A percentile compares a stretch with the other conserved stretches of the same genome.
Conservation (phyloP, 1,284 basidiomycete species). For the Cutaneotrichosporon cavernicola region DNA sequence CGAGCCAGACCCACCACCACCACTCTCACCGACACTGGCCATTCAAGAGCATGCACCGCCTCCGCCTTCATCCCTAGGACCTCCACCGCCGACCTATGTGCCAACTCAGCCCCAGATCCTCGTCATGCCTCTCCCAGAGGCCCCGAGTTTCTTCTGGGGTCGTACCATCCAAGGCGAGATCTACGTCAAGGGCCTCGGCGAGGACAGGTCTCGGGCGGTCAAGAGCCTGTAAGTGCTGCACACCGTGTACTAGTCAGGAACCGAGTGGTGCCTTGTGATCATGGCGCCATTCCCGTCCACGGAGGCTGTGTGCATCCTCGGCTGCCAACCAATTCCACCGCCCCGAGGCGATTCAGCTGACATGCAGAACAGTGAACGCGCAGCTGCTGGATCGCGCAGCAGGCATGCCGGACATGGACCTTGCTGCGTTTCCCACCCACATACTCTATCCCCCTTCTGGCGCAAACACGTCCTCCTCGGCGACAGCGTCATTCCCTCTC, state of each 20-base stretch:
- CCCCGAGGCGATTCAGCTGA: conserved; percentile 5
- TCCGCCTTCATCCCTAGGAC: conserved; percentile 9
- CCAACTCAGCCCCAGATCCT: conserved; percentile 49
- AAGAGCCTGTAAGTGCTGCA: conserved; percentile 35
- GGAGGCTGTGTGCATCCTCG: background rate
- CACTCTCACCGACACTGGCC: background rate
- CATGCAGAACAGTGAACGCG: conserved; percentile 33
- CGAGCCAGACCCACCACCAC: conserved; percentile 4
- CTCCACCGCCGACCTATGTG: conserved; percentile 41
- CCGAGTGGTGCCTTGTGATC: background rate
- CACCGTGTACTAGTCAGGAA: background rate
- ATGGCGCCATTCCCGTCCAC: background rate
- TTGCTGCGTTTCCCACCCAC: conserved; percentile 28
- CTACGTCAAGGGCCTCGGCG: conserved; percentile 49
- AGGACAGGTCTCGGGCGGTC: conserved; percentile 32
- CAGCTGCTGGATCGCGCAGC: conserved; percentile 35
- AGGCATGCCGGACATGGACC: conserved; percentile 24
- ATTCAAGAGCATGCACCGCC: background rate
- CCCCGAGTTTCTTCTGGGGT: conserved; percentile 49
- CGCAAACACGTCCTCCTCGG: background rate
- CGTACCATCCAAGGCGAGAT: conserved; percentile 48
- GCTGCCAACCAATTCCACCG: background rate
- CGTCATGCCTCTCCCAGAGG: conserved; percentile 45
- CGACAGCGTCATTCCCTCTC: conserved; percentile 29
- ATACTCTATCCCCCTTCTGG: conserved; percentile 34